These are phyloP conservation scores for Candida ficus DNA, from an alignment of 805 yeast genomes.

Conservation along the genomic window DNA sequence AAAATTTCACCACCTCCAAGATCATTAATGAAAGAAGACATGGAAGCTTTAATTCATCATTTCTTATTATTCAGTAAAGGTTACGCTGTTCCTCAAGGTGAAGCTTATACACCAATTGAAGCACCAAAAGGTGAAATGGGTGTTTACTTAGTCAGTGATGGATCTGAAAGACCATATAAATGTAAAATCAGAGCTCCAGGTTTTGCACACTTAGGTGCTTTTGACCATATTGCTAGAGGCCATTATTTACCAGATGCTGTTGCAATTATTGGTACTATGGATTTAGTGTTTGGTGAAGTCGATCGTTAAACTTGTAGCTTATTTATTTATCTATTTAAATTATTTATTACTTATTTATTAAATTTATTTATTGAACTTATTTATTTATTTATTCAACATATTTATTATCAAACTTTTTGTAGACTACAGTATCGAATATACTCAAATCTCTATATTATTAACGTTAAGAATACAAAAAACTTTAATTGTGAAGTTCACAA, in stretches of 20 bases:
- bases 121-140: constrained; percentile 97
- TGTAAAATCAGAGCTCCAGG: constrained; percentile 95
- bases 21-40: constrained; percentile 79
- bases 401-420: too few species aligned
- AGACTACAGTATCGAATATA: too few species aligned
- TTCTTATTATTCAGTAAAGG: constrained; percentile 86
- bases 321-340: background rate
- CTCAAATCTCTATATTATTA: too few species aligned
- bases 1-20: constrained; percentile 82
- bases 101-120: constrained; percentile 86
- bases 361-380: too few species aligned
- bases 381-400: constrained; percentile 3
- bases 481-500: too few species aligned
- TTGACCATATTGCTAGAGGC: constrained; percentile 82
- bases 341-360: constrained; percentile 7
- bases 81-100: constrained; percentile 84
- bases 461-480: too few species aligned
- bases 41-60: constrained; percentile 90
- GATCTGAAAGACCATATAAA: constrained; percentile 85
- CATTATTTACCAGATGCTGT: constrained; percentile 88
- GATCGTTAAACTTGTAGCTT: constrained; percentile 53
- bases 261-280: constrained; percentile 93
- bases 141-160: constrained; percentile 83
- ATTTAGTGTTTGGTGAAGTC: constrained; percentile 90
- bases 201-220: constrained; percentile 84